Conservation (phyloP, 2,329 filamentous ascomycete species). For the Tolypocladium tropicale region DNA sequence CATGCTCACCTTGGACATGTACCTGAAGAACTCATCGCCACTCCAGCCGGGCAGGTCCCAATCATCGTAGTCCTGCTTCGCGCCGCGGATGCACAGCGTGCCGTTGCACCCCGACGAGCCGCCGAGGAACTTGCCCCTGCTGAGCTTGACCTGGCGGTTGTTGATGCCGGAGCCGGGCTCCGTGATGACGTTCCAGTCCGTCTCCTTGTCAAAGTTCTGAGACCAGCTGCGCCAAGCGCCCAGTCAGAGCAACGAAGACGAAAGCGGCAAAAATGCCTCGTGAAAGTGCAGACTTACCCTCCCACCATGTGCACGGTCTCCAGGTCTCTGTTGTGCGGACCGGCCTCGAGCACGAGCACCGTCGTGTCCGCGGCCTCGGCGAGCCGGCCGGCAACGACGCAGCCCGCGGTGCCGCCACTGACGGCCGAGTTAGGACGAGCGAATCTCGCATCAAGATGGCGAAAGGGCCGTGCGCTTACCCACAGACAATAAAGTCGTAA, state of each 20-base stretch:
- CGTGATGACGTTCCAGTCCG: slow-evolving; percentile 40
- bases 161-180: slow-evolving; percentile 27
- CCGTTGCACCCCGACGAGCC: slow-evolving; percentile 39
- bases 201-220: slow-evolving; percentile 34
- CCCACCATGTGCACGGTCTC: slow-evolving; percentile 42
- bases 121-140: slow-evolving; percentile 37
- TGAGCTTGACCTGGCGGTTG: slow-evolving; percentile 33
- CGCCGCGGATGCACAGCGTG: slow-evolving; percentile 37
- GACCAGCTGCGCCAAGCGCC: slow-evolving; percentile 22
- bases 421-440: background rate
- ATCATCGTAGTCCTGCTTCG: slow-evolving; percentile 40
- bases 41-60: slow-evolving; percentile 46
- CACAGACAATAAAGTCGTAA: slow-evolving; percentile 24
- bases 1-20: slow-evolving; percentile 39
- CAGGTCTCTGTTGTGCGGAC: slow-evolving; percentile 27
- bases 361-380: slow-evolving; percentile 19
- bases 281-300: slow-evolving; percentile 20
- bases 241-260: background rate
- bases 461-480: slow-evolving; percentile 13
- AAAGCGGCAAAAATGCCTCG: background rate
- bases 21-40: slow-evolving; percentile 44
- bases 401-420: slow-evolving; percentile 25
- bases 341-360: slow-evolving; percentile 26
- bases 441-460: background rate
- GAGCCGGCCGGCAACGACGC: slow-evolving; percentile 25